Percentiles rank a stretch among this genome's conserved stretches.
These are phyloP conservation scores for Xylariaceae sp. DNA, from an alignment of 2,329 filamentous ascomycete species.

Conservation along the genomic window DNA sequence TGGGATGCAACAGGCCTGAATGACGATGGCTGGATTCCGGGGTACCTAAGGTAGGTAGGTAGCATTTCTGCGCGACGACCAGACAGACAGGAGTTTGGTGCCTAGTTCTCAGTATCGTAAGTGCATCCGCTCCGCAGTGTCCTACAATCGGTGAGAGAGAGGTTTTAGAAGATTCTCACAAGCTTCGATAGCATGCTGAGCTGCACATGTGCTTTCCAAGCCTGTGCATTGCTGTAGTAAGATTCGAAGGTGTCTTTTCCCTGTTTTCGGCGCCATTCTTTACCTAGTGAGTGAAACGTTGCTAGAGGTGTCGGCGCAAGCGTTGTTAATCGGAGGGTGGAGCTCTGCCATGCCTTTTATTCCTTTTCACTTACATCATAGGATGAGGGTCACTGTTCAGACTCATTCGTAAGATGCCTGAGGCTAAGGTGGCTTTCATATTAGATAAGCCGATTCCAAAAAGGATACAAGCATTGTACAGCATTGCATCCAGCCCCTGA, in stretches of 20 bases:
- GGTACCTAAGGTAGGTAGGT: no score
- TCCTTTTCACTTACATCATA: no score
- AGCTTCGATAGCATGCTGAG: background rate
- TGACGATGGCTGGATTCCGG: no score
- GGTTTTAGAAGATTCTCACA: no score
- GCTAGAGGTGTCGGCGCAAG: background rate
- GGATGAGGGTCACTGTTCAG: no score
- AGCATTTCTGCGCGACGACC: no score
- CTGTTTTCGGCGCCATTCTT: background rate
- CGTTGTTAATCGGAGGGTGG: background rate
- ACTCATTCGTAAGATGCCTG: no score
- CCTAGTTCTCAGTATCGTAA: background rate
- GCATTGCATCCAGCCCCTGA: conserved; percentile 19
- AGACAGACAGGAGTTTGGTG: background rate
- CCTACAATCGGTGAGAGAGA: no score
- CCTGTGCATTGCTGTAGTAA: no score
- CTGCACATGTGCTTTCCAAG: background rate
- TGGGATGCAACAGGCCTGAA: no score
- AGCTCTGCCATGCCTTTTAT: background rate
- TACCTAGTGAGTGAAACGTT: conserved; percentile 6
- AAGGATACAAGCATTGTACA: background rate
- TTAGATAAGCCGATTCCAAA: conserved; percentile 1
- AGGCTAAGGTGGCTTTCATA: background rate
- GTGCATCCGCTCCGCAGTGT: background rate
- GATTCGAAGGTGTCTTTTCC: background rate